These are phyloP conservation scores for Cyclocybe aegerita DNA, from an alignment of 768 basidiomycete species.

Conservation along the genomic window DNA sequence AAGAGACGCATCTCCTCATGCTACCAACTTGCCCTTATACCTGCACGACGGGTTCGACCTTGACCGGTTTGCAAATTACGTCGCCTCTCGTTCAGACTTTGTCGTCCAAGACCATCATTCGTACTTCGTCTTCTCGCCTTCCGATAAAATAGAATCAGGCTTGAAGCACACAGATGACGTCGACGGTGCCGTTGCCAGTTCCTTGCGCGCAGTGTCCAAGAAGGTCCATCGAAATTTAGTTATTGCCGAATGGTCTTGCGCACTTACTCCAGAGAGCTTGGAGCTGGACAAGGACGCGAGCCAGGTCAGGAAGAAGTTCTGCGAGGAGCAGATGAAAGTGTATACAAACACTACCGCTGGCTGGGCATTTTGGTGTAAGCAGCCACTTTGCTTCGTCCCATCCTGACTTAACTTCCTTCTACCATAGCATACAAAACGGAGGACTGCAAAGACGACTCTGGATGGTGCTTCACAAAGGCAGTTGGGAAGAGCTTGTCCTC, in stretches of 20 bases:
- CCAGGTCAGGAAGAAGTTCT: constrained; percentile 49
- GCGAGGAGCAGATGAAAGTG: constrained; percentile 54
- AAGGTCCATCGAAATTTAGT: constrained; percentile 49
- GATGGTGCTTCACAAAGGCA: constrained; percentile 69
- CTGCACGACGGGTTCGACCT: constrained; percentile 70
- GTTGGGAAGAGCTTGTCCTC: constrained; percentile 56
- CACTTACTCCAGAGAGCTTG: constrained; percentile 62
- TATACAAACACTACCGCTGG: constrained; percentile 59
- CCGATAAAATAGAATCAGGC: constrained; percentile 49
- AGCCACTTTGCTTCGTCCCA: not conserved
- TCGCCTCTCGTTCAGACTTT: constrained; percentile 54
- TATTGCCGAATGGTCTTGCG: constrained; percentile 85
- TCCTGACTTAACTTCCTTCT: not conserved
- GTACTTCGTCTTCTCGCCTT: constrained; percentile 64
- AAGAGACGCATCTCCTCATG: constrained; percentile 36
- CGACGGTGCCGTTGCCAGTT: constrained; percentile 35
- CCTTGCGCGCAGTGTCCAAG: constrained; percentile 22
- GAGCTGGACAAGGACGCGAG: constrained; percentile 43
- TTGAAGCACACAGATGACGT: constrained; percentile 57
- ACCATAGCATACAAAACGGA: constrained; percentile 59
- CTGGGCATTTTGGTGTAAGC: constrained; percentile 71
- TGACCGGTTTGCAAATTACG: constrained; percentile 45
- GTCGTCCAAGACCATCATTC: constrained; percentile 75
- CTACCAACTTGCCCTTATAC: constrained; percentile 55
- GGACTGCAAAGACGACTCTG: constrained; percentile 53